phyloP scores from a whole-genome alignment of 164 flowering plant species.

The Vitis cinerea region DNA sequence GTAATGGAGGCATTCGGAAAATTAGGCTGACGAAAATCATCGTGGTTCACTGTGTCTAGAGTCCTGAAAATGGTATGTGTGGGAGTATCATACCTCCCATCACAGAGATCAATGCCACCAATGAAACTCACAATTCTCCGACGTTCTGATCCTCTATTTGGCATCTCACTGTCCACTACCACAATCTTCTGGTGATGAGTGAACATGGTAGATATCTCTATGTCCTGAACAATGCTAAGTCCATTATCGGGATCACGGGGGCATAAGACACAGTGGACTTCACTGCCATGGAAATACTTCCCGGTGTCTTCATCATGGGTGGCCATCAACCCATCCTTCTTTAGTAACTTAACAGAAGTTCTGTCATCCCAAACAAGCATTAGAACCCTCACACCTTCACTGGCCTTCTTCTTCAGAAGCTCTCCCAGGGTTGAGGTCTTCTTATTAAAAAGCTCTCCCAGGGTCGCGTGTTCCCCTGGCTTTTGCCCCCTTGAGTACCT shows the following conservation, averaged over 20 bases:
- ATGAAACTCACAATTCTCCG: conserved; percentile 72
- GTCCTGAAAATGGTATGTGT: conserved; percentile 67
- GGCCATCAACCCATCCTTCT: conserved; percentile 71
- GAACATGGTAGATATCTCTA: conserved; percentile 72
- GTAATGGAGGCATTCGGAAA: conserved; percentile 47
- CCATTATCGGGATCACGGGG: conserved; percentile 76
- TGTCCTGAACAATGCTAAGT: conserved; percentile 51
- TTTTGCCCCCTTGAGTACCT: conserved; percentile 62
- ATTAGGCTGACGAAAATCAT: conserved; percentile 80
- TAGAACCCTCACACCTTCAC: conserved; percentile 74
- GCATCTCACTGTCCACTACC: conserved; percentile 58
- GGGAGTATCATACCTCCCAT: conserved; percentile 76
- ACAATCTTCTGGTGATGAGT: conserved; percentile 82
- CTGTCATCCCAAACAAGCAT: conserved; percentile 92
- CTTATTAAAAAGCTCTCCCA: conserved; percentile 73
- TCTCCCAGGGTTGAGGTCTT: conserved; percentile 72
- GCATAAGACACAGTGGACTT: conserved; percentile 67
- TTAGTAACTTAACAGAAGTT: conserved; percentile 56
- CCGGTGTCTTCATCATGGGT: conserved; percentile 80
- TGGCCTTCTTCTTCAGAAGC: conserved; percentile 69
- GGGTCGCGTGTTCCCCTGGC: conserved; percentile 53
- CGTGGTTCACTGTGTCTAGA: conserved; percentile 51
- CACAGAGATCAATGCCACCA: conserved; percentile 79
- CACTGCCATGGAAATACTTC: conserved; percentile 43
- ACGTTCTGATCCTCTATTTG: conserved; percentile 26